Evolutionary conservation across 805 yeast genomes (phyloP), one percentile per base, ranked within the genome.

Genomic region (Candida incommunis): DNA sequence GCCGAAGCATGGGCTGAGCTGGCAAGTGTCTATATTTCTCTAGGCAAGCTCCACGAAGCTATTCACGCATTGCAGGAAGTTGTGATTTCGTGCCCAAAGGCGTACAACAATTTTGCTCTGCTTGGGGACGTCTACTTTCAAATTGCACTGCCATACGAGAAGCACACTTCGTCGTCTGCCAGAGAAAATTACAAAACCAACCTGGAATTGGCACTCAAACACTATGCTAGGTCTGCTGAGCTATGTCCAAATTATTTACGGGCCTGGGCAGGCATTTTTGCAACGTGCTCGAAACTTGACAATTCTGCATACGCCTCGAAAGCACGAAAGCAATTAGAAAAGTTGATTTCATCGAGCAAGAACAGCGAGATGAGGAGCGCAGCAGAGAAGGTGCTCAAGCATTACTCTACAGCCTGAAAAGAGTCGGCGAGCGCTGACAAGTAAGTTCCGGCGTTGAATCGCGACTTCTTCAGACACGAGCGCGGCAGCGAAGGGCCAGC

Each of bases 1-100:
- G 66, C 74, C 2, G 78, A 81, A 50, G 66, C 82, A 2, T 86
- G 94, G 95, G 69, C 77, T 42, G 94, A 84, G 60, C 66, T 87
- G 45, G 81, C 78, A 2, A 75, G 76, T 29, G 66, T 72, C n/a
- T 90, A 90, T 58, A 61, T 61, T 22, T 58, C 65, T 13, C 49
- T 70, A 5, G 87, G 87, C 1, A 77, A 78, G 55, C 78, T 72
- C 51, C 80, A 75, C 27, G 77, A 78, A 53, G 80, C 92, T 0
- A 69, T 82, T 3, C 76, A 70, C 57, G 70, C 84, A 45, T 70
- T 73, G 23, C 76, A 83, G 55, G 96, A 90, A 57, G 74, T 83
- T 2, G 61, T 88, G 15, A 55, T 83, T 26, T 68, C 74, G 22
- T 71, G 70, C 45, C 95, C 96, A 2, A 67, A 68, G 48, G 87